phyloP scores from a whole-genome alignment of 495 filamentous ascomycete species.

The Usnea hakonensis region DNA sequence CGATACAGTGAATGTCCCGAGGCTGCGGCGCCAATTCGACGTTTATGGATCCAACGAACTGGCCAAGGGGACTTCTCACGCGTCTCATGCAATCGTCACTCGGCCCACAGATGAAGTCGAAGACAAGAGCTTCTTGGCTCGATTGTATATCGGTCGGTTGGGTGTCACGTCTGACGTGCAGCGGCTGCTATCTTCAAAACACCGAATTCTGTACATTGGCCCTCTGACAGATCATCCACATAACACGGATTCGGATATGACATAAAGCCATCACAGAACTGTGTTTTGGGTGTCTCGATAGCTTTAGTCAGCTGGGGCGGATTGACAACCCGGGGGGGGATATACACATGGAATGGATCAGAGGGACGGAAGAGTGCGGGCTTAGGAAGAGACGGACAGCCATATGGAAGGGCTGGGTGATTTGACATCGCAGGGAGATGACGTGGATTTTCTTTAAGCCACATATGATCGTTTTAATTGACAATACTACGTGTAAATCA shows the following conservation, averaged over 20 bases:
- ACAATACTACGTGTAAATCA: background rate
- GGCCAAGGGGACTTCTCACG: background rate
- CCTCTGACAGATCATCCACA: background rate
- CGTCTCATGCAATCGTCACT: slow-evolving; percentile 2
- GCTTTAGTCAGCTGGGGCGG: background rate
- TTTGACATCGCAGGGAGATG: background rate
- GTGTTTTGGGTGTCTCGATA: background rate
- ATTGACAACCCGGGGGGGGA: background rate
- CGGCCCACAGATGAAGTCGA: slow-evolving; percentile 3
- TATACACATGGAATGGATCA: background rate
- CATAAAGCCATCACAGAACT: background rate
- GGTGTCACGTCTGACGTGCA: slow-evolving; percentile 6
- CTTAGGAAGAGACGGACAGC: background rate
- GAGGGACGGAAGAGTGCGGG: background rate
- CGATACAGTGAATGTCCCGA: background rate
- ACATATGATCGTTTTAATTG: background rate
- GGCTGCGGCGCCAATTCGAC: background rate
- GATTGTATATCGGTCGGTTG: slow-evolving; percentile 12
- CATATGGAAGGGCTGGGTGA: too few species aligned
- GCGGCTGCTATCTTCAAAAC: slow-evolving; percentile 7
- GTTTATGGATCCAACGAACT: background rate
- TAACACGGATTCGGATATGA: background rate
- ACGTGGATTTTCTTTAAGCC: background rate
- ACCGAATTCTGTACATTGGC: slow-evolving; percentile 7
- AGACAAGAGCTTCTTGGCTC: slow-evolving; percentile 7